These are phyloP conservation scores for Angomonas deanei DNA, from an alignment of 208 protist species.

Conservation along the genomic window DNA sequence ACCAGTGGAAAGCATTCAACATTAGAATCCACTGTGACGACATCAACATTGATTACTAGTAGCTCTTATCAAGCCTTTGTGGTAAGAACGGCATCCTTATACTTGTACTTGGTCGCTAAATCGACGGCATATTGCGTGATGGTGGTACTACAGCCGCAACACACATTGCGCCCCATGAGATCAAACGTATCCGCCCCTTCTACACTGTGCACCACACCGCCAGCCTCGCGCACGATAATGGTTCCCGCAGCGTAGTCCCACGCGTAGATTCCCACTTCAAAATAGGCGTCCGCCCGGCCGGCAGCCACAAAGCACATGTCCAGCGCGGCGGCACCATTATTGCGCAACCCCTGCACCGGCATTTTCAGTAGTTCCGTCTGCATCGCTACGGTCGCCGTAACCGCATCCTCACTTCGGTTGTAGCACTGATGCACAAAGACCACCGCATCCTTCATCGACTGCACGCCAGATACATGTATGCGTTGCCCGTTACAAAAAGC, in stretches of 20 bases:
- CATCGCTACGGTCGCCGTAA: slow-evolving; percentile 51
- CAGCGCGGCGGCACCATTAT: slow-evolving; percentile 60
- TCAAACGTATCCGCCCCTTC: slow-evolving; percentile 55
- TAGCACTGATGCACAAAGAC: slow-evolving; percentile 59
- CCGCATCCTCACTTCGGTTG: slow-evolving; percentile 40
- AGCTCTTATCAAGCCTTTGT: too few species aligned
- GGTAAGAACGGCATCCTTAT: slow-evolving; percentile 18
- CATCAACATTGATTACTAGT: background rate
- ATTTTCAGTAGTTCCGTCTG: slow-evolving; percentile 48
- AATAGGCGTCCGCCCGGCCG: slow-evolving; percentile 68
- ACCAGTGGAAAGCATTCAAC: background rate
- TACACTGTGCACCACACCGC: slow-evolving; percentile 83
- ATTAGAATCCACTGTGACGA: background rate
- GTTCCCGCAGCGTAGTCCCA: slow-evolving; percentile 80
- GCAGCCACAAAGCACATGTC: slow-evolving; percentile 86
- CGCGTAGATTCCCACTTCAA: slow-evolving; percentile 66
- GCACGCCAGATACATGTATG: slow-evolving; percentile 58
- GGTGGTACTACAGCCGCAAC: slow-evolving; percentile 55
- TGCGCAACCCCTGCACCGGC: slow-evolving; percentile 74
- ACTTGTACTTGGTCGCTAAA: slow-evolving; percentile 55
- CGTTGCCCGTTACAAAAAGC: slow-evolving; percentile 84
- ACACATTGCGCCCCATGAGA: slow-evolving; percentile 50
- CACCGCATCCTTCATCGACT: slow-evolving; percentile 42
- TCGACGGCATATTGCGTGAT: slow-evolving; percentile 50
- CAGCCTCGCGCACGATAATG: slow-evolving; percentile 83